Percentiles rank a stretch among this genome's conserved stretches.
phyloP scores from a whole-genome alignment of 331 rosid genomes.

The Acacia concinna region DNA sequence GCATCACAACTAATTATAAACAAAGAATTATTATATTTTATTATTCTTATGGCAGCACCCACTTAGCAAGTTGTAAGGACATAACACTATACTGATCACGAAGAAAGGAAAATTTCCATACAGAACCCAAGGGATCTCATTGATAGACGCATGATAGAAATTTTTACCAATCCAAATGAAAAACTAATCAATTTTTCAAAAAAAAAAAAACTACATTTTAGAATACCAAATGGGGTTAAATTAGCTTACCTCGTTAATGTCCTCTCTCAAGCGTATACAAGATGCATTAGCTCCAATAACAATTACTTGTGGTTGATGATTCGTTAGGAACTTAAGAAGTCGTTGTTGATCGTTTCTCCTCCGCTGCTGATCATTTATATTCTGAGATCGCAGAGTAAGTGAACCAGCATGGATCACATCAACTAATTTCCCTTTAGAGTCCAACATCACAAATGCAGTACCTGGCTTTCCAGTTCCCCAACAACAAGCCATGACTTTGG shows the following conservation, averaged over 20 bases:
- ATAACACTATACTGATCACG: neutral
- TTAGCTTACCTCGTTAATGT: constrained; percentile 44
- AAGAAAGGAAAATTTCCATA: neutral
- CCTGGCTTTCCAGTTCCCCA: constrained; percentile 52
- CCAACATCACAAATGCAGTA: constrained; percentile 51
- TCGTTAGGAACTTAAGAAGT: constrained; percentile 39
- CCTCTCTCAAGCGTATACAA: constrained; percentile 48
- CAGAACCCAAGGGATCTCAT: neutral
- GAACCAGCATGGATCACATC: constrained; percentile 51
- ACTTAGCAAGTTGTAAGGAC: neutral
- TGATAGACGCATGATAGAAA: neutral
- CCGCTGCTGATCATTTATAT: constrained; percentile 44
- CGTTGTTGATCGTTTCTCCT: constrained; percentile 41
- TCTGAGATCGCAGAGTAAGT: constrained; percentile 41
- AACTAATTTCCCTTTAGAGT: constrained; percentile 42
- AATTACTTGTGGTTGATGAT: constrained; percentile 41
- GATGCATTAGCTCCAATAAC: constrained; percentile 47
- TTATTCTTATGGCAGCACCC: neutral
- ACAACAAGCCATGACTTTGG: constrained; percentile 49
- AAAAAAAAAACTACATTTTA: no score
- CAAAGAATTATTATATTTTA: neutral
- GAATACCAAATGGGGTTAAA: neutral
- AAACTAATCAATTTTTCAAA: neutral
- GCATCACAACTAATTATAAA: neutral
- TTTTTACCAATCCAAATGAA: neutral